Conservation (phyloP, 2,329 filamentous ascomycete genomes). For the Lachnellula suecica region DNA sequence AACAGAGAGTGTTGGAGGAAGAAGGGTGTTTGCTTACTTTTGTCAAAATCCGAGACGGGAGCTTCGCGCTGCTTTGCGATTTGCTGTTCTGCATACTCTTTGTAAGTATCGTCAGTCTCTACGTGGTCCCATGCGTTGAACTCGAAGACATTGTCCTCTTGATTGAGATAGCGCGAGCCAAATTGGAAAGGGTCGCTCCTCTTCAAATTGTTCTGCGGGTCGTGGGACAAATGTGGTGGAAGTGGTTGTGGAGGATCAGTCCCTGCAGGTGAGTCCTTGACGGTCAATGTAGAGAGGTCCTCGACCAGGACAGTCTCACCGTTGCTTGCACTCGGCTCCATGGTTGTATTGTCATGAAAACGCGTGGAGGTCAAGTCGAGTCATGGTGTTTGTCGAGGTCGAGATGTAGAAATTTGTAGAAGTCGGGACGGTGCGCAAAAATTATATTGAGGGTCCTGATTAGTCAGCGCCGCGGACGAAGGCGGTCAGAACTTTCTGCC, state of each 20-base stretch:
- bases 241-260: constrained; percentile 16
- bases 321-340: constrained; percentile 14
- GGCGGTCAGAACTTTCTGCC: constrained; percentile 12
- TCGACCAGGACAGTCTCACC: constrained; percentile 6
- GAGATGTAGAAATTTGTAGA: not conserved
- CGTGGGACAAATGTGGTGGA: constrained; percentile 32
- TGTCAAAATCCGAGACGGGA: constrained; percentile 92
- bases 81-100: constrained; percentile 81
- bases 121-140: constrained; percentile 99
- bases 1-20: constrained; percentile 4
- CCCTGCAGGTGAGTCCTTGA: constrained; percentile 18
- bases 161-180: constrained; percentile 79
- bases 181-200: constrained; percentile 93
- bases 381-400: not conserved
- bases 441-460: not conserved
- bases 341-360: constrained; percentile 2
- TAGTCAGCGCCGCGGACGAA: not conserved
- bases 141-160: constrained; percentile 88
- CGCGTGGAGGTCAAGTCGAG: constrained; percentile 1
- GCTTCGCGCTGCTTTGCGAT: constrained; percentile 80
- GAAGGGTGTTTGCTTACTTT: constrained; percentile 52
- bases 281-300: constrained; percentile 18
- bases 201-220: constrained; percentile 70
- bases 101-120: constrained; percentile 85
- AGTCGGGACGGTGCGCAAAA: not conserved